Conservation (phyloP, 108 stramenopile species). For the Epithemia pelagica region DNA sequence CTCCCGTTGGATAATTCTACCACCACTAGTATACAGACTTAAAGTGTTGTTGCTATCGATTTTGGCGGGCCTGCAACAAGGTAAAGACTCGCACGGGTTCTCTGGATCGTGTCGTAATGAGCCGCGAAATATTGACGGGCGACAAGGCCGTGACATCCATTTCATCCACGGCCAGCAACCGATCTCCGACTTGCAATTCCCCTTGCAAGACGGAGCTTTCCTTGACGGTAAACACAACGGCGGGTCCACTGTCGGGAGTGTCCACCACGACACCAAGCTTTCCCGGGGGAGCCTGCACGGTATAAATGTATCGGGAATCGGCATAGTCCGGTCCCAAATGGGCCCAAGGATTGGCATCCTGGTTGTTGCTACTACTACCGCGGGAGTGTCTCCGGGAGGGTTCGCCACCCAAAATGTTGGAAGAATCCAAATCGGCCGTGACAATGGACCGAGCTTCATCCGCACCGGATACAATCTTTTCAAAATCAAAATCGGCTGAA, state of each 20-base stretch:
- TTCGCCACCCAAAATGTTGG: neutral
- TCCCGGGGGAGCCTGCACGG: conserved; percentile 20
- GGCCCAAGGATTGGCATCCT: neutral
- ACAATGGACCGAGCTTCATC: neutral
- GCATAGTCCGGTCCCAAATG: neutral
- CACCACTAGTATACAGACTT: neutral
- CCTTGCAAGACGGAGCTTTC: conserved; percentile 34
- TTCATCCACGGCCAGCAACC: conserved; percentile 46
- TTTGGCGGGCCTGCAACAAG: neutral
- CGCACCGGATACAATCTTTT: neutral
- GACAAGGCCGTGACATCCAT: conserved; percentile 5
- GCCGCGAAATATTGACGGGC: neutral
- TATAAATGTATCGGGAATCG: neutral
- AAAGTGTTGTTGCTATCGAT: neutral
- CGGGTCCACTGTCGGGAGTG: conserved; percentile 20
- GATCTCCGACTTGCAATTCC: conserved; percentile 36
- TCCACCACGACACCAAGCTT: conserved; percentile 54
- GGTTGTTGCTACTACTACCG: too few relatives aligned
- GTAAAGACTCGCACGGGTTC: conserved; percentile 2
- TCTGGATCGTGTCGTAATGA: neutral
- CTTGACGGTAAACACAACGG: conserved; percentile 46
- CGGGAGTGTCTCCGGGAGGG: neutral
- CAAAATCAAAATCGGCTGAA: neutral
- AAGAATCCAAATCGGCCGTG: too few relatives aligned
- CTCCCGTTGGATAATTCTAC: neutral